Conservation (phyloP, 495 filamentous ascomycete species). For the Aspergillus olivimuriae region DNA sequence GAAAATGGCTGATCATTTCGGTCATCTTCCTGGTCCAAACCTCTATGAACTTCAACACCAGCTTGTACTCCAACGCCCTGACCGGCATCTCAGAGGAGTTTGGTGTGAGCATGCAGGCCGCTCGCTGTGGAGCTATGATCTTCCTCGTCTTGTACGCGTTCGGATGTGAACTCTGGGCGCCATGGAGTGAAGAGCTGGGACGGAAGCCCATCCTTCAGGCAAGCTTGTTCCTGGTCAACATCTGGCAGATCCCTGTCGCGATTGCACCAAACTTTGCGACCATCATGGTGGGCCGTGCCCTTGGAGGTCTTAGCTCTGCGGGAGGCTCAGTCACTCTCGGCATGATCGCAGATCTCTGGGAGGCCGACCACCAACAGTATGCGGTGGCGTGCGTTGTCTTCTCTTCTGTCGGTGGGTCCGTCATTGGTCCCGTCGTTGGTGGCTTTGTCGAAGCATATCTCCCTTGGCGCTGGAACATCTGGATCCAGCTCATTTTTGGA, state of each 20-base stretch:
- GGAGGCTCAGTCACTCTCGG: constrained; percentile 59
- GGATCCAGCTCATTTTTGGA: constrained; percentile 56
- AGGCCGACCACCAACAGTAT: constrained; percentile 53
- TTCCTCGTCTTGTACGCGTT: constrained; percentile 59
- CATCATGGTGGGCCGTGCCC: constrained; percentile 49
- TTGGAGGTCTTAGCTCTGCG: constrained; percentile 55
- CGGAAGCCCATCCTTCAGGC: constrained; percentile 50
- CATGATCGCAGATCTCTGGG: constrained; percentile 58
- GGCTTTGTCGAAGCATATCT: constrained; percentile 50
- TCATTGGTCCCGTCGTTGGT: constrained; percentile 55
- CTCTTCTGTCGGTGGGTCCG: constrained; percentile 56
- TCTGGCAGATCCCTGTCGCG: constrained; percentile 51
- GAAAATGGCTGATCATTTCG: constrained; percentile 57
- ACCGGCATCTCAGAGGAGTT: constrained; percentile 44
- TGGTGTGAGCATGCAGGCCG: constrained; percentile 41
- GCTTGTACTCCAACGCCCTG: constrained; percentile 49
- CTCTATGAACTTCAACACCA: constrained; percentile 55
- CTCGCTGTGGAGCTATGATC: constrained; percentile 50
- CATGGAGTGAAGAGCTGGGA: constrained; percentile 59
- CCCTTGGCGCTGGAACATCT: constrained; percentile 50
- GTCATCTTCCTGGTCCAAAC: constrained; percentile 54
- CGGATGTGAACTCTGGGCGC: constrained; percentile 62
- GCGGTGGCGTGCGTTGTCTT: constrained; percentile 58
- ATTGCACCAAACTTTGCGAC: constrained; percentile 48
- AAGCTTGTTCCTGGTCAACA: constrained; percentile 52